Conservation (phyloP, 2,329 filamentous ascomycete species). For the Ophiostoma novo-ulmi region DNA sequence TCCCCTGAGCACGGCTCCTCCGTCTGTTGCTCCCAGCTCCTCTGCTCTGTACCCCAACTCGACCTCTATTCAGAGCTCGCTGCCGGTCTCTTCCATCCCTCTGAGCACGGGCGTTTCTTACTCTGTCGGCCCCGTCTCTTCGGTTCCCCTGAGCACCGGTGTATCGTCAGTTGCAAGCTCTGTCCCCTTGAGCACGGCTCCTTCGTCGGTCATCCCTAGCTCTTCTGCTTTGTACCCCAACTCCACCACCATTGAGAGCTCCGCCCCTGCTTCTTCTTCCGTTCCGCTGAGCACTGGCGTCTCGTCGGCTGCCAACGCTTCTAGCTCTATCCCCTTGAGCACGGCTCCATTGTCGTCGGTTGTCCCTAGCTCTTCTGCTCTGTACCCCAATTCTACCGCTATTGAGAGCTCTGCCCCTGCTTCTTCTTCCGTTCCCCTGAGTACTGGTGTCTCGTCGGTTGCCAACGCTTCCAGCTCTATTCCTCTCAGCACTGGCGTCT, state of each 20-base stretch:
- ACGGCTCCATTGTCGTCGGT: background rate
- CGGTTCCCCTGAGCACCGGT: constrained; percentile 3
- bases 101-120: constrained; percentile 4
- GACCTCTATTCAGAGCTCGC: background rate
- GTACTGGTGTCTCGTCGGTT: background rate
- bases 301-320: background rate
- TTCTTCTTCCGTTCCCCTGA: background rate
- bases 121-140: background rate
- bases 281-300: background rate
- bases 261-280: background rate
- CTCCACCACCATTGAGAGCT: background rate
- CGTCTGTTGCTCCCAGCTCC: background rate
- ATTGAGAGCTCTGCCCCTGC: background rate
- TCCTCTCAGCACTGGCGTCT: background rate
- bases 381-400: background rate
- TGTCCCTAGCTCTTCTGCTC: background rate
- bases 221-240: background rate
- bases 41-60: background rate
- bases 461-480: no score
- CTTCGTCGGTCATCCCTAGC: background rate
- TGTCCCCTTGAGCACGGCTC: background rate
- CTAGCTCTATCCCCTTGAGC: background rate
- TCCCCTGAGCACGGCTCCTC: background rate
- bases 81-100: background rate
- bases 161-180: background rate